phyloP scores from a whole-genome alignment of 192 early-diverging fungal species.

The Blastocladiella britannica region DNA sequence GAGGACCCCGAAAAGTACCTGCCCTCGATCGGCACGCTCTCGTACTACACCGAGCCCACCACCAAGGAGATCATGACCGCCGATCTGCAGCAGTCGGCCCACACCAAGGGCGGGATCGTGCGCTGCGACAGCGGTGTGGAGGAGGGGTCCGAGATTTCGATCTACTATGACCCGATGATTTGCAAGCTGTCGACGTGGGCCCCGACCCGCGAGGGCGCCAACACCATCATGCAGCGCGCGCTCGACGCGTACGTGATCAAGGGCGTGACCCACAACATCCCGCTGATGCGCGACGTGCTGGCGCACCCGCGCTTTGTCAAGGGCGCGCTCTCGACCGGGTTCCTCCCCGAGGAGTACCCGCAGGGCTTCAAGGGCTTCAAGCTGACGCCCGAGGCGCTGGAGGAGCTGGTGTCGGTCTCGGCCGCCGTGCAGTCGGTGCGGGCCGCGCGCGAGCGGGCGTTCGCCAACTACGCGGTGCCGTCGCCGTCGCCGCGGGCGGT shows the following conservation, averaged over 20 bases:
- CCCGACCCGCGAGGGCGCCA: conserved; percentile 47
- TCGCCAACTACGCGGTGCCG: not conserved
- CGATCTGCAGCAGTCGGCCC: no score
- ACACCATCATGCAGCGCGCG: conserved; percentile 54
- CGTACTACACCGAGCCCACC: conserved; percentile 63
- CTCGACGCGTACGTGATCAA: conserved; percentile 81
- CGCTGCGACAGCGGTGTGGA: conserved; percentile 85
- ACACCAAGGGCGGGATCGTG: conserved; percentile 22
- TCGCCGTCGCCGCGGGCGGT: conserved; percentile 1
- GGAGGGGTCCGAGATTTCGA: conserved; percentile 79
- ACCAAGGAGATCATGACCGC: not conserved
- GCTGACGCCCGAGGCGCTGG: conserved; percentile 18
- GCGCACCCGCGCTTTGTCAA: conserved; percentile 42
- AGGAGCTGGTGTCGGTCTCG: conserved; percentile 41
- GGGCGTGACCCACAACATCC: conserved; percentile 90
- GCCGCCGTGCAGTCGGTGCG: conserved; percentile 46
- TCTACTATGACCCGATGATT: conserved; percentile 92
- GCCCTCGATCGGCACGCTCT: conserved; percentile 72
- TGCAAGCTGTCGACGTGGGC: conserved; percentile 85
- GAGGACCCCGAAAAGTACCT: conserved; percentile 87
- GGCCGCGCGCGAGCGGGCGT: conserved; percentile 29
- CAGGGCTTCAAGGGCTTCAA: conserved; percentile 59
- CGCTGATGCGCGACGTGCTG: conserved; percentile 71
- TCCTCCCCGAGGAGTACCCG: conserved; percentile 76
- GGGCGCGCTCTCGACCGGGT: conserved; percentile 65